phyloP scores from a whole-genome alignment of 129 eudicot species.

The Tagetes erecta region DNA sequence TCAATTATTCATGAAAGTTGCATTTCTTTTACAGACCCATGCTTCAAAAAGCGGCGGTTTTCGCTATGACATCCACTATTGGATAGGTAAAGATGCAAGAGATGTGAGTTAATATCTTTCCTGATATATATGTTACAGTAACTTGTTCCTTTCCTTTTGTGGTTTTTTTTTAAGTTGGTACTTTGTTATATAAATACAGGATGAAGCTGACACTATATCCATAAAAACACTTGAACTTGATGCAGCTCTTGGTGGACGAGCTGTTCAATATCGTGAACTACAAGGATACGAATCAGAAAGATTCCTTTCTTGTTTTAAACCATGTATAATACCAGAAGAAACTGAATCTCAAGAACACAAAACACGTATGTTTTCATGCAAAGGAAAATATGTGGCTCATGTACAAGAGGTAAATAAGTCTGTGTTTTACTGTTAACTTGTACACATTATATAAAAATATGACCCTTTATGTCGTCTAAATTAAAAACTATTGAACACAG shows the following conservation, averaged over 20 bases:
- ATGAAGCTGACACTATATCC: constrained; percentile 28
- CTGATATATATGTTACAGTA: constrained; percentile 4
- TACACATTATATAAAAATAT: neutral
- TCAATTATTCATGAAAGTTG: neutral
- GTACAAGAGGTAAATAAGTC: constrained; percentile 72
- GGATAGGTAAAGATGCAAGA: constrained; percentile 92
- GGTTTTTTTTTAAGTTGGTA: neutral
- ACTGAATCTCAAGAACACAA: constrained; percentile 60
- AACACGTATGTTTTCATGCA: constrained; percentile 65
- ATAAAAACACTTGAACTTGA: constrained; percentile 66
- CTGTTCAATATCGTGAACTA: constrained; percentile 84
- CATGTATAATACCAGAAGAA: constrained; percentile 74
- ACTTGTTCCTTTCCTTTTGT: neutral
- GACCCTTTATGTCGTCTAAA: neutral
- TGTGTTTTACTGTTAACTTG: neutral
- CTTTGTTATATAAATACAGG: constrained; percentile 14
- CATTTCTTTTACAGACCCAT: constrained; percentile 57
- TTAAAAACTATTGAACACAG: constrained; percentile 38
- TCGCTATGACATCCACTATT: constrained; percentile 79
- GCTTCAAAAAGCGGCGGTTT: constrained; percentile 71
- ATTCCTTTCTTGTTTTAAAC: constrained; percentile 77
- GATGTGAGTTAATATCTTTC: constrained; percentile 51
- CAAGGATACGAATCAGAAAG: constrained; percentile 84
- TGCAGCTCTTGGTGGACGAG: constrained; percentile 69
- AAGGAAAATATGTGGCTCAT: constrained; percentile 87